Conservation (phyloP, 768 basidiomycete genomes). For the Kwoniella dendrophila region DNA sequence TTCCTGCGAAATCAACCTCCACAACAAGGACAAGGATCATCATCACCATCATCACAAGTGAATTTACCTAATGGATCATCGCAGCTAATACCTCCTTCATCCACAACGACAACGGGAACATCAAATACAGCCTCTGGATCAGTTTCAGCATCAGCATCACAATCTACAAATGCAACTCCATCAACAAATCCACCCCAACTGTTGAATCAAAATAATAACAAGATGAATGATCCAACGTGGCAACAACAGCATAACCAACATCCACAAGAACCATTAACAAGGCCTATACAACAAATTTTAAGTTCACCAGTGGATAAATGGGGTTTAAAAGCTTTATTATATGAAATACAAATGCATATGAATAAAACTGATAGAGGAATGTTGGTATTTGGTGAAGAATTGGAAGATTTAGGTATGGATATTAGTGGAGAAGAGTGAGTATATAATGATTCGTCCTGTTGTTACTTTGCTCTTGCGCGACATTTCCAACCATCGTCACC, state of each 20-base stretch:
- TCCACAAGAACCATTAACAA: slow-evolving; percentile 34
- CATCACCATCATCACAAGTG: slow-evolving; percentile 21
- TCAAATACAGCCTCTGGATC: slow-evolving; percentile 5
- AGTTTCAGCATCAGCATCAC: slow-evolving; percentile 32
- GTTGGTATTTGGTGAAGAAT: slow-evolving; percentile 83
- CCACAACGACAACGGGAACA: too few species aligned
- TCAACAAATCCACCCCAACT: slow-evolving; percentile 32
- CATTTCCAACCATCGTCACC: background rate
- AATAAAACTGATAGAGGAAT: slow-evolving; percentile 81
- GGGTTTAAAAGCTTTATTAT: slow-evolving; percentile 83
- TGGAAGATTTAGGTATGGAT: slow-evolving; percentile 89
- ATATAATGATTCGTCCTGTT: background rate
- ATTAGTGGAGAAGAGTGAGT: slow-evolving; percentile 80
- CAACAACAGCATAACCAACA: slow-evolving; percentile 24
- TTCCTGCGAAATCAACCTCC: slow-evolving; percentile 34
- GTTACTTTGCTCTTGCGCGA: too few species aligned
- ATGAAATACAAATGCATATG: slow-evolving; percentile 64
- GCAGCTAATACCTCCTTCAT: slow-evolving; percentile 10
- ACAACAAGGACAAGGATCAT: slow-evolving; percentile 26
- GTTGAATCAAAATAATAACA: background rate
- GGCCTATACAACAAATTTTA: slow-evolving; percentile 86
- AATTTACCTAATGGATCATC: slow-evolving; percentile 18
- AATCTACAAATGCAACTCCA: slow-evolving; percentile 44
- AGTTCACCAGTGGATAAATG: slow-evolving; percentile 91
- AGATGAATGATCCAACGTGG: slow-evolving; percentile 28